These are phyloP conservation scores for Eimeria praecox DNA, from an alignment of 169 alveolate genomes.

Conservation along the genomic window DNA sequence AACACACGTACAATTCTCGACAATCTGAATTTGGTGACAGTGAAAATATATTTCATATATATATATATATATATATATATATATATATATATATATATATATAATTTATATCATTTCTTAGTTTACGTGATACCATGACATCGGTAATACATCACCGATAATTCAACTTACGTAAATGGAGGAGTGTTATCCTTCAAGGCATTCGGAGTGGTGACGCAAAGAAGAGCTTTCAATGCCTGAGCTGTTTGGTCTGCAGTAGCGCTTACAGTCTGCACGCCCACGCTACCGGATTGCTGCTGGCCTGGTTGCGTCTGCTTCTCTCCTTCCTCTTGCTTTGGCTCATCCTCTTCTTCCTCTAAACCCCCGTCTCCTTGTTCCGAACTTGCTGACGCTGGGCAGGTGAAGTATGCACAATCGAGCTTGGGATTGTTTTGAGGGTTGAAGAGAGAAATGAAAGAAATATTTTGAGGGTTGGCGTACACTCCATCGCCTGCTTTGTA, in stretches of 20 bases:
- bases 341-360: background rate
- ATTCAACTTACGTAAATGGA: background rate
- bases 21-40: background rate
- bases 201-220: background rate
- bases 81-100: too few species aligned
- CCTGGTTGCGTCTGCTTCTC: too few species aligned
- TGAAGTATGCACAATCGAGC: background rate
- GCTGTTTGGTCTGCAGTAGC: background rate
- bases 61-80: too few species aligned
- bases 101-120: background rate
- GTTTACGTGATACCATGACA: background rate
- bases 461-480: background rate
- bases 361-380: too few species aligned
- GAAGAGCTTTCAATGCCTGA: background rate
- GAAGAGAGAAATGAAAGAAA: slow-evolving; percentile 11
- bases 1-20: background rate
- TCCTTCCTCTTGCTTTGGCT: too few species aligned
- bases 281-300: too few species aligned
- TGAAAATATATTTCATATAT: too few species aligned
- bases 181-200: background rate
- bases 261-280: background rate
- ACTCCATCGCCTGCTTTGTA: background rate
- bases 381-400: too few species aligned
- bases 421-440: background rate
- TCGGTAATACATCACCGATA: background rate